Evolutionary conservation across 352 stramenopile species (phyloP), one percentile per base, ranked within the genome.

Genomic region (Phytophthora sp.): DNA sequence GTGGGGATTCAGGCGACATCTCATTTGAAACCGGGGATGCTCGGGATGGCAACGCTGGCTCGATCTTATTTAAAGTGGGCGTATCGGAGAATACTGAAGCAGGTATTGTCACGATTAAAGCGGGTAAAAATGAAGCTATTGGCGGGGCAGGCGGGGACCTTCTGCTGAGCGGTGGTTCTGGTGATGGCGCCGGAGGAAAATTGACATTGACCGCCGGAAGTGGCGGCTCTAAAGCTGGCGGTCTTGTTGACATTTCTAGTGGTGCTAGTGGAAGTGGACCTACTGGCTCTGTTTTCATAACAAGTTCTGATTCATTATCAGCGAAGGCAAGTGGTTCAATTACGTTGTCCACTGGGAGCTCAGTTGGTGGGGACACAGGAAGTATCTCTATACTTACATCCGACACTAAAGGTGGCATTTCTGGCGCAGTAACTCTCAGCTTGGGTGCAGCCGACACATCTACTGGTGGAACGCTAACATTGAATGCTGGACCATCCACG

Each of bases 1-100:
- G 70, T 24, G 68, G 60, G 7, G 50, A 64, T 55, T 78, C 70
- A 3, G 74, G 74, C 12, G 32, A 62, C 6, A 69, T 80, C 48
- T 73, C 53, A 4, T 65, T 80, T 35, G 50, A 48, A 15, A 76
- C 70, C 8, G 66, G 57, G 13, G n/a, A 23, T 15, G 64, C 71
- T 28, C 24, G 26, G 26, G 37, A 37, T 18, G 57, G 74, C n/a
- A 64, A 66, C 13, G 65, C 52, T 23, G 65, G 65, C 5, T 69
- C 59, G 20, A 58, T 74, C 30, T 28, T 62, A 37, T 73, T 78
- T 10, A 49, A 63, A 12, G 65, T 70, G n/a, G 69, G 69, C 0
- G 17, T 58, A 27, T 65, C 65, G 0, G 66, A 73, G 27, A 58
- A 27, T 17, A 46, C 46, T 1, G 18, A 57, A 24, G 61, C 45